A percentile compares a stretch with the other conserved stretches of the same genome.
phyloP scores from a whole-genome alignment of 2,329 filamentous ascomycete genomes.

The Incumbomyces lentus region DNA sequence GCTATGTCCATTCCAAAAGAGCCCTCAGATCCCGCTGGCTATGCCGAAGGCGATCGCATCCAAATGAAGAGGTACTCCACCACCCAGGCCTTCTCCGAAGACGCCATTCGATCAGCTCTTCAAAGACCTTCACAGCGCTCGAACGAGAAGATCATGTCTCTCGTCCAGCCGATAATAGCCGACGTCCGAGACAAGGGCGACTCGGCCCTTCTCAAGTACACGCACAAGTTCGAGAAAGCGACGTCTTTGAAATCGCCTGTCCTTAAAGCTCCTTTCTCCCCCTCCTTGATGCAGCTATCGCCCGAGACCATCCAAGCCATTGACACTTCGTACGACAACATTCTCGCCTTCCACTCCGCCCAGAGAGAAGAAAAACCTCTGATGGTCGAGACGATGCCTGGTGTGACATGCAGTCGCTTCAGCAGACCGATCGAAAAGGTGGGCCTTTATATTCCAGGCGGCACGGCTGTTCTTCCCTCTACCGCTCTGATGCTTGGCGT shows the following conservation, averaged over 20 bases:
- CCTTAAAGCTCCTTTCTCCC: slow-evolving; percentile 76
- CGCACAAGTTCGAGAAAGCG: slow-evolving; percentile 96
- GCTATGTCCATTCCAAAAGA: slow-evolving; percentile 44
- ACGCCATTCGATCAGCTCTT: slow-evolving; percentile 62
- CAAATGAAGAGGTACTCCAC: slow-evolving; percentile 70
- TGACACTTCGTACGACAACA: slow-evolving; percentile 87
- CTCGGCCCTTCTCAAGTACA: slow-evolving; percentile 79
- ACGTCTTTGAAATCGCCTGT: slow-evolving; percentile 83
- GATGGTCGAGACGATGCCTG: slow-evolving; percentile 92
- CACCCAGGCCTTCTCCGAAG: slow-evolving; percentile 33
- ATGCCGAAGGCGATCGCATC: slow-evolving; percentile 49
- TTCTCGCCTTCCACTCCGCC: slow-evolving; percentile 82
- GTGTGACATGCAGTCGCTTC: slow-evolving; percentile 89
- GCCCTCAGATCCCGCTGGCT: slow-evolving; percentile 40
- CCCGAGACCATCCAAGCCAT: slow-evolving; percentile 85
- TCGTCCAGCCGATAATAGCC: slow-evolving; percentile 84
- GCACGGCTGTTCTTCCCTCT: slow-evolving; percentile 91
- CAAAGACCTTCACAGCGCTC: slow-evolving; percentile 89
- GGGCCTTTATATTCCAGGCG: slow-evolving; percentile 91
- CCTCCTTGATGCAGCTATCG: slow-evolving; percentile 72
- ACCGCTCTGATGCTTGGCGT: slow-evolving; percentile 97
- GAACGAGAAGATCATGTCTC: slow-evolving; percentile 83
- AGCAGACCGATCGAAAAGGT: slow-evolving; percentile 85
- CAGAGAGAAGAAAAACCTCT: slow-evolving; percentile 77
- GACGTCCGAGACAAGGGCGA: slow-evolving; percentile 77